phyloP scores from a whole-genome alignment of 805 yeast species.

The Nakazawaea populi region DNA sequence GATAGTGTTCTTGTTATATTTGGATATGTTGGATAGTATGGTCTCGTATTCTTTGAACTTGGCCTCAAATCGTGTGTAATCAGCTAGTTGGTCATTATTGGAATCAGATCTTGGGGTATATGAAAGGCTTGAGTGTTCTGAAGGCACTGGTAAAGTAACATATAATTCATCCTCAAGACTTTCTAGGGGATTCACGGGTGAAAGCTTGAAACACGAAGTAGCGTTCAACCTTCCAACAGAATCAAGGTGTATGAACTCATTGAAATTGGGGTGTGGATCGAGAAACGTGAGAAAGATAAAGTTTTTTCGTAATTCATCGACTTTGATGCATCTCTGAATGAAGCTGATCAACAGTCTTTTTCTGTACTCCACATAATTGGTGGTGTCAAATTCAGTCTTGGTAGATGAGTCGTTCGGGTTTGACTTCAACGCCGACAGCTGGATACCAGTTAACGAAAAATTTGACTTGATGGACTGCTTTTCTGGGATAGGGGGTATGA shows the following conservation, averaged over 20 bases:
- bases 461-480: slow-evolving; percentile 54
- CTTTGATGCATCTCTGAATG: slow-evolving; percentile 64
- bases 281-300: slow-evolving; percentile 69
- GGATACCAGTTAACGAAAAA: slow-evolving; percentile 4
- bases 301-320: slow-evolving; percentile 49
- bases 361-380: slow-evolving; percentile 45
- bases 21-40: slow-evolving; percentile 24
- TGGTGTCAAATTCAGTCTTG: slow-evolving; percentile 3
- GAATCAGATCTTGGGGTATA: slow-evolving; percentile 11
- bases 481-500: slow-evolving; percentile 93
- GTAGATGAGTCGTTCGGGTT: not conserved
- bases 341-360: slow-evolving; percentile 73
- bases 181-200: slow-evolving; percentile 53
- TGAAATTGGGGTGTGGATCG: slow-evolving; percentile 83
- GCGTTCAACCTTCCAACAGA: slow-evolving; percentile 47
- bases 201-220: slow-evolving; percentile 46
- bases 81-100: slow-evolving; percentile 22
- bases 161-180: slow-evolving; percentile 51
- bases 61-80: slow-evolving; percentile 21
- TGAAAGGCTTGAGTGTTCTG: slow-evolving; percentile 23
- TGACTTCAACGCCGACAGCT: slow-evolving; percentile 1
- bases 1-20: slow-evolving; percentile 40
- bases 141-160: slow-evolving; percentile 56
- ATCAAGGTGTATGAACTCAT: slow-evolving; percentile 58
- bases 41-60: slow-evolving; percentile 27